Conservation (phyloP, 2,329 filamentous ascomycete genomes). For the Coniosporium tulheliwenetii region DNA sequence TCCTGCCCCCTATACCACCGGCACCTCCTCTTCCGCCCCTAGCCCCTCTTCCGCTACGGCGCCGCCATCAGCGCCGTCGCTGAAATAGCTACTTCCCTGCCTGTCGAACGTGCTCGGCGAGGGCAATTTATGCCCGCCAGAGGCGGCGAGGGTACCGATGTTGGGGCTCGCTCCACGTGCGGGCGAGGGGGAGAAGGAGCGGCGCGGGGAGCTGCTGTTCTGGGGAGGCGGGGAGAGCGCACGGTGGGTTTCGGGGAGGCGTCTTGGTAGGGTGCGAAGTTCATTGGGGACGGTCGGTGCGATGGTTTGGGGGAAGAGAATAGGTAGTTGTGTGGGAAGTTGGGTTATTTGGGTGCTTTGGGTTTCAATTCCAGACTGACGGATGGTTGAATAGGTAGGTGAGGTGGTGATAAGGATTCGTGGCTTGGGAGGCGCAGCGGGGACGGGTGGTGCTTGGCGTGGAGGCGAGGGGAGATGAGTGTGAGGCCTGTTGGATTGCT, state of each 20-base stretch:
- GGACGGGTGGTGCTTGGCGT: not conserved
- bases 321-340: too few species aligned
- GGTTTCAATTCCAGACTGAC: too few species aligned
- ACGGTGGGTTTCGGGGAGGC: slow-evolving; percentile 67
- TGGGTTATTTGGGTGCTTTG: too few species aligned
- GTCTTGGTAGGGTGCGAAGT: slow-evolving; percentile 96
- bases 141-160: slow-evolving; percentile 29
- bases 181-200: slow-evolving; percentile 19
- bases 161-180: slow-evolving; percentile 42
- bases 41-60: slow-evolving; percentile 7
- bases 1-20: slow-evolving; percentile 33
- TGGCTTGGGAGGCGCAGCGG: not conserved
- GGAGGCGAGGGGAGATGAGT: not conserved
- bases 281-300: slow-evolving; percentile 37
- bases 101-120: slow-evolving; percentile 17
- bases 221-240: slow-evolving; percentile 55
- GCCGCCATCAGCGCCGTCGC: slow-evolving; percentile 12
- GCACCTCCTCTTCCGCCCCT: slow-evolving; percentile 18
- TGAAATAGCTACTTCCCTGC: slow-evolving; percentile 1
- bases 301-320: too few species aligned
- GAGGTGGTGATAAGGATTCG: not conserved
- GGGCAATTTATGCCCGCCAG: slow-evolving; percentile 13
- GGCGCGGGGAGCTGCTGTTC: slow-evolving; percentile 28
- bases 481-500: too few species aligned
- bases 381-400: too few species aligned